Evolutionary conservation across 768 basidiomycete genomes (phyloP).

Genomic region (Trametes meyenii): DNA sequence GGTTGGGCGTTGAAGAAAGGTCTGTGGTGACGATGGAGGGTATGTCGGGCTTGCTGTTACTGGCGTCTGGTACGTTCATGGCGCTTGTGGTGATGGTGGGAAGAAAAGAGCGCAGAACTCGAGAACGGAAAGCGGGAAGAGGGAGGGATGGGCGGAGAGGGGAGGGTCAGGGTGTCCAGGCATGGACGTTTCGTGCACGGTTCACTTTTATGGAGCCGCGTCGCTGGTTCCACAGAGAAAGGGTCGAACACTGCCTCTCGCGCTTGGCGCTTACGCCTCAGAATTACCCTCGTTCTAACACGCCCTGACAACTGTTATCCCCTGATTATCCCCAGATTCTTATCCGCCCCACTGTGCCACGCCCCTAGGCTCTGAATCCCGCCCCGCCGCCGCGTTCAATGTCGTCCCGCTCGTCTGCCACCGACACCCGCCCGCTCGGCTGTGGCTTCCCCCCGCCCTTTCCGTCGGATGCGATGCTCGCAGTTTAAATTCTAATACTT

Average conservation of each 20-base stretch:
- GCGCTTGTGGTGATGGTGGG: background rate
- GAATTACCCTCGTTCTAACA: background rate
- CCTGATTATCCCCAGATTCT: background rate
- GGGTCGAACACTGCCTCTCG: background rate
- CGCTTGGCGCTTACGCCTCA: conserved; percentile 1
- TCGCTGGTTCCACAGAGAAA: background rate
- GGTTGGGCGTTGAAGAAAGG: conserved; percentile 27
- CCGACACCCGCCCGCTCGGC: background rate
- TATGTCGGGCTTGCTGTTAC: conserved; percentile 14
- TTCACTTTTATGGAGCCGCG: conserved; percentile 4
- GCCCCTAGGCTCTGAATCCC: too few species aligned
- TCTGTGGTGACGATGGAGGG: conserved; percentile 30
- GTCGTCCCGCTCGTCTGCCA: background rate
- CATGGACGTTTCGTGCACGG: conserved; percentile 1
- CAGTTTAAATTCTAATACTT: too few species aligned
- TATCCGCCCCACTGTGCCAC: background rate
- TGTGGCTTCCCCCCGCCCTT: background rate
- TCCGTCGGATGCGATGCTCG: too few species aligned
- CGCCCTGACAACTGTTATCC: background rate
- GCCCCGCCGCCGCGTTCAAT: background rate
- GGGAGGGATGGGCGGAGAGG: conserved; percentile 1
- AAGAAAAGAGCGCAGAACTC: background rate
- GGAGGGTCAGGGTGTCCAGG: background rate
- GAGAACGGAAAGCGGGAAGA: background rate
- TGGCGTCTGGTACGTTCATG: conserved; percentile 15